Base-by-base conservation (phyloP, 1,284 basidiomycete species). In the Cryptococcus sp. region DNA sequence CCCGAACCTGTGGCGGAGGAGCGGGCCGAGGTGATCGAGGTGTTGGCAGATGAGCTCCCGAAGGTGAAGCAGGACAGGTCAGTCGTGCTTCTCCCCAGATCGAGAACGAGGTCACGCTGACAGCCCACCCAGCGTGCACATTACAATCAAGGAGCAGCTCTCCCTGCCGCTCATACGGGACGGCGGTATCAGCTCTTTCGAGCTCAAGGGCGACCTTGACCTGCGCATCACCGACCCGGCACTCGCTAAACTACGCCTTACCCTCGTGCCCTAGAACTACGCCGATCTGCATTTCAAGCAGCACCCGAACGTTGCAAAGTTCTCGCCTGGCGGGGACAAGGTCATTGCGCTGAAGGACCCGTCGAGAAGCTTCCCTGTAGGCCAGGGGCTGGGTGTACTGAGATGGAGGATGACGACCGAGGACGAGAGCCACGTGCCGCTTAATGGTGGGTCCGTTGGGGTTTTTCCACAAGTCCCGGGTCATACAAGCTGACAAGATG, bases 201-300 rank as follows among this genome's bases (percentile, higher is more conserved):
- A 97, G 68, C 82, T 98, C 67, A 91, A 89, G 72, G 95, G 94
- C 44, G 92, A 96, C 72, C 88, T 98, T 82, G 91, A 94, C 76
- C 82, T 98, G 39, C 85, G 86, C 55, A 88, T 98, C 64, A 80
- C 87, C 20, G 90, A 94, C 62, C 78, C 89, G 0, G 79, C 83
- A 16, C 77, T 84, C n/a, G 82, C 89, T n/a, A 87, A 89, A 63
- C 78, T 97, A 67, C 85, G 84, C 57, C 80, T 98, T 47, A 78
- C 80, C 9, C 83, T 98, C 36, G 78, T 83, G 1, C 80, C 84
- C 1, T 80, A 83, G 12, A 83, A 85, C 59, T 85, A 88, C 66
- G 83, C 85, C 60, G 78, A 79, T 28, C 78, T 97, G 38, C 91
- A 94, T 77, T 96, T 94, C 83, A 96, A 97, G 79, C 93, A 97